Evolutionary conservation across 129 eudicot species (phyloP), one percentile per base, ranked within the genome.

Genomic region (Artemisia tridentata): DNA sequence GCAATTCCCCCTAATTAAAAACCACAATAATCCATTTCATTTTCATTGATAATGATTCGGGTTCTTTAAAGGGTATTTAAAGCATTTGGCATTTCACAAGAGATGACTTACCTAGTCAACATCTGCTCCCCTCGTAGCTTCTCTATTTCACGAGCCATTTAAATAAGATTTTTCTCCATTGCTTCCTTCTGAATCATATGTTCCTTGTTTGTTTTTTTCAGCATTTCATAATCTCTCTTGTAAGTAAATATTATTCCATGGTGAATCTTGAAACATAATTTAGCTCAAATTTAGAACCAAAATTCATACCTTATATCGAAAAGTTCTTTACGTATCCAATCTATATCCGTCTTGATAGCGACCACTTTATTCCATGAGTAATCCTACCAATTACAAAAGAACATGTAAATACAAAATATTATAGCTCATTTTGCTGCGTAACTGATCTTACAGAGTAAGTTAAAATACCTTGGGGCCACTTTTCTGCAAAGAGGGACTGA

Each of bases 141-240:
- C 85, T 92, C 95, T 43, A 89, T 81, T 75, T 92, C 98, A 60
- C 91, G 90, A 51, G 95, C 96, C 91, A 89, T 80, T 12, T 90
- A 82, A 65, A 92, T 63, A 57, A 92, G 91, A 75, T 86, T 86
- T 64, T 85, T 85, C 87, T 92, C 98, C 91, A 92, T 83, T 41
- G 87, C 74, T 73, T 81, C 84, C 72, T 86, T 92, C 70, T 89
- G 95, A 71, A 81, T 79, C 75, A 76, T 49, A 59, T 84, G 86
- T 70, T 89, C 96, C 68, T 85, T 92, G 50, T 92, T 89, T 47
- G 86, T 85, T 81, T 88, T 88, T 85, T 88, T 92, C 79, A 86
- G 81, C 76, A 71, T 75, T 21, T 88, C 96, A 78, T 77, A 83
- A 43, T 78, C 86, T 71, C 95, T 85, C 90, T 96, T 92, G 62